Conservation (phyloP, 108 stramenopile genomes). For the Tribonema minus region DNA sequence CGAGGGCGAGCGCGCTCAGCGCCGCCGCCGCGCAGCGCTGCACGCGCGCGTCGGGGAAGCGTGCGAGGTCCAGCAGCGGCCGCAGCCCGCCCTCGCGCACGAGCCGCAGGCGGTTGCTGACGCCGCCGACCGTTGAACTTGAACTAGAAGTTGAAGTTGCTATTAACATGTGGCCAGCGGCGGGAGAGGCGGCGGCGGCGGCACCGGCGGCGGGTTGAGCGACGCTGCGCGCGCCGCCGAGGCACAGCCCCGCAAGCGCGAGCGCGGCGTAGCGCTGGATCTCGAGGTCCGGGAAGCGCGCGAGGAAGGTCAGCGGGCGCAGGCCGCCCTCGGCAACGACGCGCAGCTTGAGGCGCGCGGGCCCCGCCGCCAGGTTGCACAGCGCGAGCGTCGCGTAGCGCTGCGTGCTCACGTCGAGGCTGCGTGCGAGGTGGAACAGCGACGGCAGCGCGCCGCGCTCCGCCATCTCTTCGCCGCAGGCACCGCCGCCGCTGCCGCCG, state of each 20-base stretch:
- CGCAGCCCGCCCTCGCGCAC: slow-evolving; percentile 63
- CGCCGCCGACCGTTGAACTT: too few species aligned
- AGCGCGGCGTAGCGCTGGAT: slow-evolving; percentile 74
- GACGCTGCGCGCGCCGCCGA: slow-evolving; percentile 63
- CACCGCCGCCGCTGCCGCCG: slow-evolving; percentile 40
- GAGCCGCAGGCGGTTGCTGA: slow-evolving; percentile 60
- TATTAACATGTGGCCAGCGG: too few species aligned
- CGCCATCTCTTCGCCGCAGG: neutral
- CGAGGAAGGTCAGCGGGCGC: slow-evolving; percentile 68
- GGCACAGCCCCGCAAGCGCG: slow-evolving; percentile 66
- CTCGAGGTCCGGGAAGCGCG: slow-evolving; percentile 71
- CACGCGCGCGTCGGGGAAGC: slow-evolving; percentile 67
- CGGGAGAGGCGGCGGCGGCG: too few species aligned
- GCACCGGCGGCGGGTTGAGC: too few species aligned
- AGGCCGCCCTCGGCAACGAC: slow-evolving; percentile 64
- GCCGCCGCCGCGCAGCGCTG: slow-evolving; percentile 66
- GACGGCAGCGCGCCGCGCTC: slow-evolving; percentile 53
- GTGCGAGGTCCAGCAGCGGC: slow-evolving; percentile 65
- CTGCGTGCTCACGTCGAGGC: slow-evolving; percentile 68
- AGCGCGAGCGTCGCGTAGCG: slow-evolving; percentile 71
- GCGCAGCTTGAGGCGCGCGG: slow-evolving; percentile 55
- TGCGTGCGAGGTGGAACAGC: slow-evolving; percentile 69
- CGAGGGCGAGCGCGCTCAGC: slow-evolving; percentile 64
- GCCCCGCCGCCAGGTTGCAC: slow-evolving; percentile 63
- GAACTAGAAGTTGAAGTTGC: too few species aligned